phyloP scores from a whole-genome alignment of 225 moss, liverwort and hornwort species.

The Sphagnum tenellum region DNA sequence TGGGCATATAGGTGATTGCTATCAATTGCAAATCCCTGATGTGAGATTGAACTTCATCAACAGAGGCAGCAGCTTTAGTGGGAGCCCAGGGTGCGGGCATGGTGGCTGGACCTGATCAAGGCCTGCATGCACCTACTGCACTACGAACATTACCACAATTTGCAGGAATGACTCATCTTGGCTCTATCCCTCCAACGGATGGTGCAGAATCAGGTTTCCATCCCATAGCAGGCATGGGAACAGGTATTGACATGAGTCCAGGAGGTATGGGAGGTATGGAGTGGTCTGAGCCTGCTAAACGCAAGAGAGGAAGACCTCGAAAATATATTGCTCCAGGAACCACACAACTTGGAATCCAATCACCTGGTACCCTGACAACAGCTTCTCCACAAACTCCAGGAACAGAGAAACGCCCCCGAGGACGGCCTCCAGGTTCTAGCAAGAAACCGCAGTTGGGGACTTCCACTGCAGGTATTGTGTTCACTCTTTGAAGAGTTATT shows the following conservation, averaged over 20 bases:
- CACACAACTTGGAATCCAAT: slow-evolving; percentile 31
- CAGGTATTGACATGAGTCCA: slow-evolving; percentile 5
- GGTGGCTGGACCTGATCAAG: background rate
- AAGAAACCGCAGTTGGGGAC: slow-evolving; percentile 41
- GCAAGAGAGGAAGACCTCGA: slow-evolving; percentile 59
- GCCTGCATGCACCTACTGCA: slow-evolving; percentile 36
- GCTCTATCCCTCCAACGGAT: background rate
- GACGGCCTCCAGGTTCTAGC: slow-evolving; percentile 59
- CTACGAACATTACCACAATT: slow-evolving; percentile 25
- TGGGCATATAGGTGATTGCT: too few species aligned
- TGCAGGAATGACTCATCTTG: slow-evolving; percentile 11
- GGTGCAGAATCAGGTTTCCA: slow-evolving; percentile 5
- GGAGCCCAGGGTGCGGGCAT: slow-evolving; percentile 8
- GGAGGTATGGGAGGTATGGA: slow-evolving; percentile 14
- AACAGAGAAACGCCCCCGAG: slow-evolving; percentile 49
- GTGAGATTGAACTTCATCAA: slow-evolving; percentile 9
- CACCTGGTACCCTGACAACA: slow-evolving; percentile 17
- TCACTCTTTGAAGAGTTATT: too few species aligned
- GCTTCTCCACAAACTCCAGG: slow-evolving; percentile 17
- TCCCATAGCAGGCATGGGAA: slow-evolving; percentile 10
- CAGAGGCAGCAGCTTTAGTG: slow-evolving; percentile 6
- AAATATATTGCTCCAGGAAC: slow-evolving; percentile 36
- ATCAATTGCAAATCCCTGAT: too few species aligned
- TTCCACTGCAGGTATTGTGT: too few species aligned
- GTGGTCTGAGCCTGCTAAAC: slow-evolving; percentile 31